These are phyloP conservation scores for Nakazawaea sp. DNA, from an alignment of 805 yeast genomes.

Conservation along the genomic window DNA sequence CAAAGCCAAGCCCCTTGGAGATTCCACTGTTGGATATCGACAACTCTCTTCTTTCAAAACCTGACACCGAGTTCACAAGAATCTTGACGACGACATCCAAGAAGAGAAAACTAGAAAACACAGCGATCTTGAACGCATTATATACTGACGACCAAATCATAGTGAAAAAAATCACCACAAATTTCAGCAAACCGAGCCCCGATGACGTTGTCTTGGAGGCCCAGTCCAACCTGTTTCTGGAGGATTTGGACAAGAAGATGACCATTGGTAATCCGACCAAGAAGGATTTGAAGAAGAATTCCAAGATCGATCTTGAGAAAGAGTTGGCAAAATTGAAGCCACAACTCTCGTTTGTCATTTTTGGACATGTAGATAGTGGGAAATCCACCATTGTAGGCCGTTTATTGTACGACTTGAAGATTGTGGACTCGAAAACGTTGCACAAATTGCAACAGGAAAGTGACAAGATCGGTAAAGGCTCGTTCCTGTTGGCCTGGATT, in stretches of 20 bases:
- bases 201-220: constrained; percentile 66
- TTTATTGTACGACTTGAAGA: constrained; percentile 57
- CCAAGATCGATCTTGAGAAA: constrained; percentile 30
- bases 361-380: constrained; percentile 86
- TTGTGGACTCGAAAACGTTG: constrained; percentile 57
- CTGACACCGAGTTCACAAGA: constrained; percentile 1
- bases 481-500: constrained; percentile 82
- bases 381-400: constrained; percentile 78
- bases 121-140: constrained; percentile 7
- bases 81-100: not conserved
- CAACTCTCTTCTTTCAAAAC: not conserved
- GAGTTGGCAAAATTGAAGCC: constrained; percentile 42
- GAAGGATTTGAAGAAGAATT: constrained; percentile 20
- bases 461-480: constrained; percentile 61
- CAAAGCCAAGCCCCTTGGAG: not conserved
- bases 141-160: constrained; percentile 35
- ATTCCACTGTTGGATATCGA: not conserved
- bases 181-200: constrained; percentile 70
- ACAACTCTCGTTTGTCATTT: constrained; percentile 64
- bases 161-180: constrained; percentile 35
- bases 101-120: constrained; percentile 9
- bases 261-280: constrained; percentile 8
- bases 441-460: constrained; percentile 60
- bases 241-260: constrained; percentile 20
- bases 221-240: constrained; percentile 34